Evolutionary conservation across 1,139 yeast genomes (phyloP), one percentile per base, ranked within the genome.

Genomic region (Pichia sp.): DNA sequence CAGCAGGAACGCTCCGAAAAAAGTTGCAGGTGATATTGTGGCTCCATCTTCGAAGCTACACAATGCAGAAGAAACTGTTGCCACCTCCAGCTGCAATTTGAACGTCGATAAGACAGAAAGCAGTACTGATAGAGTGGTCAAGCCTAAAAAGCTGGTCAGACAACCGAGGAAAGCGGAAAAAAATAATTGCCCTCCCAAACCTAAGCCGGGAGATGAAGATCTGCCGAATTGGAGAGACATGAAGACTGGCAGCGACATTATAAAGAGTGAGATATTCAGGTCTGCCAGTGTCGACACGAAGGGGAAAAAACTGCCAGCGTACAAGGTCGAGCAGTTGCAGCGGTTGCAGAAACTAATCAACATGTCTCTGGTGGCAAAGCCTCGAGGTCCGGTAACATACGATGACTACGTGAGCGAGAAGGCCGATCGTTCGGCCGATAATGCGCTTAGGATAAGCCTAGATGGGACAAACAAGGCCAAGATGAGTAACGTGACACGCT

Each of bases 301-400:
- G 10, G 47, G 38, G 15, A 59, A 54, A 23, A 52, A 51, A 10
- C 8, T 61, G 8, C 57, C 63, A 4, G 44, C 57, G 1, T 59
- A 60, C 41, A 62, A 59, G 47, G 45, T 54, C 6, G 59, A 55
- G 38, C 64, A 61, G 31, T 36, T 60, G n/a, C 46, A 55, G 41
- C 51, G 56, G 11, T 47, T 56, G 15, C 52, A 54, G 16, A 42
- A 49, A 4, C 51, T 62, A 38, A 47, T 57, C 11, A 53, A 56
- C 5, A 55, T 59, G 55, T 58, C 65, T 3, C 53, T 54, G 31
- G 54, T 52, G 19, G 58, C 61, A 1, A 60, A 53, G 45, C 65
- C 65, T 8, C 45, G 58, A 23, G 59, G 60, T 1, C 51, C 54
- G 7, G 45, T 53, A 4, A 49, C 52, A 7, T 31, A 23, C 11